phyloP scores from a whole-genome alignment of 2,329 filamentous ascomycete genomes.

The Gnomoniopsis smithogilvyi region DNA sequence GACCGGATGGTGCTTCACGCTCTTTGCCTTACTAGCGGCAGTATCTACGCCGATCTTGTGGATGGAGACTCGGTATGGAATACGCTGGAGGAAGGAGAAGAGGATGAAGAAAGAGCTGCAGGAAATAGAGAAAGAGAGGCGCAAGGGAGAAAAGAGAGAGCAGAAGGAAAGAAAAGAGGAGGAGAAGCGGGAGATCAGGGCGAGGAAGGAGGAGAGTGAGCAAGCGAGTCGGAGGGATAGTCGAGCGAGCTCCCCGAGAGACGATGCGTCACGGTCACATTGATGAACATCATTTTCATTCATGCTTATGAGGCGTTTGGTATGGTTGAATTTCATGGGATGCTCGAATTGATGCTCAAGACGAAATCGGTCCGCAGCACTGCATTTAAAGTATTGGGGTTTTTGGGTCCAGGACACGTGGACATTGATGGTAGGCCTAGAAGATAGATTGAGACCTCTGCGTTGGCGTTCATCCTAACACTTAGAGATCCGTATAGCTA shows the following conservation, averaged over 20 bases:
- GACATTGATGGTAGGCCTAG: too few relatives aligned
- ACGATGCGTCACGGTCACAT: neutral
- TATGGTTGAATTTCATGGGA: neutral
- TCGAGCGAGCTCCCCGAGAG: neutral
- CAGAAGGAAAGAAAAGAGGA: conserved; percentile 4
- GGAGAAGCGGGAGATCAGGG: conserved; percentile 2
- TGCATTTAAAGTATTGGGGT: too few relatives aligned
- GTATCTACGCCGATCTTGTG: conserved; percentile 46
- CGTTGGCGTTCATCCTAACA: too few relatives aligned
- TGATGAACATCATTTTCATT: neutral
- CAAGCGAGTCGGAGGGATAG: neutral
- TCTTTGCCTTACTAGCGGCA: conserved; percentile 50
- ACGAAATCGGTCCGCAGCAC: neutral
- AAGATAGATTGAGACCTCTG: too few relatives aligned
- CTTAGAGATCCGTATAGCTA: too few relatives aligned
- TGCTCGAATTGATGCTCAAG: neutral
- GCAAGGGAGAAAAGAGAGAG: conserved; percentile 14
- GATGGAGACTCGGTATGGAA: conserved; percentile 46
- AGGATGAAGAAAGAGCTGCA: conserved; percentile 34
- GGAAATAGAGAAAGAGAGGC: conserved; percentile 27
- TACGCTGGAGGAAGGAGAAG: conserved; percentile 49
- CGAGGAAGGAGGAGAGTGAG: neutral
- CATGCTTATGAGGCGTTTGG: neutral
- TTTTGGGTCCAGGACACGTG: too few relatives aligned
- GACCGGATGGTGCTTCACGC: conserved; percentile 60